Evolutionary conservation across 306 rosid species (phyloP).

Genomic region (Trifolium fragiferum): DNA sequence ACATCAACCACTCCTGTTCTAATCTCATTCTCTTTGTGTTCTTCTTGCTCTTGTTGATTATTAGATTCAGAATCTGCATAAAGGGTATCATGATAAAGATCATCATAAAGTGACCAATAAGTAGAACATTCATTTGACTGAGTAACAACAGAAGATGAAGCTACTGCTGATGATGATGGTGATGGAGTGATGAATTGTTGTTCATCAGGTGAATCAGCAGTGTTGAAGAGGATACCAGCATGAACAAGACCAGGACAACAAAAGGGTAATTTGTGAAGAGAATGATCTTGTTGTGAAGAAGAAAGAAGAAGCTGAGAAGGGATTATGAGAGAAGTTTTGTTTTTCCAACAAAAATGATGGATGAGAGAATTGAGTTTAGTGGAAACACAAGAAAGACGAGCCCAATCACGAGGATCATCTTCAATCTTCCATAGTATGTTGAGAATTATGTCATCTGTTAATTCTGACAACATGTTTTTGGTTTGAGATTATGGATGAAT

Average conservation of each 20-base stretch:
- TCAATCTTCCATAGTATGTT: conserved; percentile 70
- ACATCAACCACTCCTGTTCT: conserved; percentile 35
- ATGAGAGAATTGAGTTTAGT: conserved; percentile 67
- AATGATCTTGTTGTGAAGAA: conserved; percentile 16
- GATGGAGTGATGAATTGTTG: conserved; percentile 52
- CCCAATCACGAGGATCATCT: conserved; percentile 89
- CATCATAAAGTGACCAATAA: conserved; percentile 86
- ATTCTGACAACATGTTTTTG: conserved; percentile 46
- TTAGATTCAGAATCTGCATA: conserved; percentile 54
- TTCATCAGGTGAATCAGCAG: conserved; percentile 77
- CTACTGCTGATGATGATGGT: conserved; percentile 17
- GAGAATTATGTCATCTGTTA: conserved; percentile 73
- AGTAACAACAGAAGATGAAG: conserved; percentile 22
- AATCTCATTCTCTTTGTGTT: neutral
- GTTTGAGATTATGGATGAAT: neutral
- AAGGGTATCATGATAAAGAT: conserved; percentile 72
- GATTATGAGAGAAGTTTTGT: conserved; percentile 51
- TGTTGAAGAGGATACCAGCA: conserved; percentile 78
- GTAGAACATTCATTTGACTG: conserved; percentile 28
- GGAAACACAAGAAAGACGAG: conserved; percentile 78
- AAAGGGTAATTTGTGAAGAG: conserved; percentile 75
- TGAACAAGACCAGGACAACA: conserved; percentile 91
- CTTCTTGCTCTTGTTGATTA: neutral
- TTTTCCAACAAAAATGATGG: conserved; percentile 67
- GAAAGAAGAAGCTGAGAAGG: conserved; percentile 62